phyloP scores from a whole-genome alignment of 2,329 filamentous ascomycete genomes.

The Plenodomus biglobosus region DNA sequence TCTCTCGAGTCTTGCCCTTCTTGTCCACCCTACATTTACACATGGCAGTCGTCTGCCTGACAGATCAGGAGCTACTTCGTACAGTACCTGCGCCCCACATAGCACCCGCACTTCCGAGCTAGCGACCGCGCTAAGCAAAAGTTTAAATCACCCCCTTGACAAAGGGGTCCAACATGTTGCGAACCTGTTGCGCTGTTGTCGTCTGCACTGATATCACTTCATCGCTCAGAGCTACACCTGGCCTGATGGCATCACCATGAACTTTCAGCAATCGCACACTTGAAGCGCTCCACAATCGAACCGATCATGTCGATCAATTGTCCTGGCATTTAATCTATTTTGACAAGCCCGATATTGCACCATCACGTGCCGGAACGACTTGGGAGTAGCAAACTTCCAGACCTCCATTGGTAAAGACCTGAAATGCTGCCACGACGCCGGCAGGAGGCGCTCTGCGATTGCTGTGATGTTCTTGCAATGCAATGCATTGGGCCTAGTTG shows the following conservation, averaged over 20 bases:
- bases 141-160: slow-evolving; percentile 14
- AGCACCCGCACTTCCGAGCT: slow-evolving; percentile 10
- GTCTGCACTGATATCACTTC: no score
- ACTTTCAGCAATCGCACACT: no score
- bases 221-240: no score
- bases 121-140: slow-evolving; percentile 18
- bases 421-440: neutral
- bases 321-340: slow-evolving; percentile 8
- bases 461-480: neutral
- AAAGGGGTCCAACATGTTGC: neutral
- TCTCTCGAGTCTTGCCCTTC: no score
- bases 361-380: neutral
- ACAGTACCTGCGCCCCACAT: slow-evolving; percentile 12
- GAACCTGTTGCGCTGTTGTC: no score
- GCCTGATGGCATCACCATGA: no score
- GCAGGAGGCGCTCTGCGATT: neutral
- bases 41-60: slow-evolving; percentile 1
- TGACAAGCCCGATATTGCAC: slow-evolving; percentile 5
- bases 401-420: neutral
- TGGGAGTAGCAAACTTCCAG: neutral
- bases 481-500: neutral
- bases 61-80: neutral
- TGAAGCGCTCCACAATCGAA: no score
- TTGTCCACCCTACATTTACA: neutral
- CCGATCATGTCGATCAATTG: neutral